Base-by-base conservation (phyloP, 1,284 basidiomycete species). In the Heterobasidion irregulare region DNA sequence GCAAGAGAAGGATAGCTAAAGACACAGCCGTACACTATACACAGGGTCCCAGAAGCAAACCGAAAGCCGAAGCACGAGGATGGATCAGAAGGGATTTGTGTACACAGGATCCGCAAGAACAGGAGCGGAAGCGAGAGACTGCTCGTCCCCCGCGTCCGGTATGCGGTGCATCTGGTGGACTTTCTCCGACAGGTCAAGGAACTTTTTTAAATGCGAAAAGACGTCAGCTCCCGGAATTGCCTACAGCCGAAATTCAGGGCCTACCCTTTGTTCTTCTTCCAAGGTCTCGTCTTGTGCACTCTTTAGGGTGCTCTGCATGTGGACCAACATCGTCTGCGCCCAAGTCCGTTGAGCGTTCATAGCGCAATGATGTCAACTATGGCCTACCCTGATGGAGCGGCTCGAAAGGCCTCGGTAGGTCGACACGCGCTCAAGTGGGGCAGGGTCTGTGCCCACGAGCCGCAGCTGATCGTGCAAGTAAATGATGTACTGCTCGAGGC, bases 401-500 rank as follows among this genome's bases (percentile, higher is more conserved):
- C 77, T 84, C 58, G 70, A 78, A 26, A 88, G 67, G 0, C 83
- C 84, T 2, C 76, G 74, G 62, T 82, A 80, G 0, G 71, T 72
- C 0, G 75, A 68, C 2, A 83, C 75, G 9, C 83, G 78, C 58
- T 84, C 26, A 26, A 26, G 26, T 5, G 26, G 26, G 26, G 26
- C 26, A 26, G 26, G 26, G 6, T 77, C 32, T 88, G 67, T 0
- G 72, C 78, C 78, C 12, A 81, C 68, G 43, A 80, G 72, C 0
- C 70, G 68, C 43, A 85, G 70, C 58, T 84, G 80, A 36, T 84
- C 75, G 60, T 85, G 82, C 12, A 87, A 70, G 62, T 79, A 85
- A 19, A 75, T 62, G 16, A 87, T 77, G 64, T 89, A 89, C 56
- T 83, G 75, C 61, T 89, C 86, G 6, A 89, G 67, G 61, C 82